phyloP scores from a whole-genome alignment of 352 stramenopile genomes.

The Pythium oligandrum region DNA sequence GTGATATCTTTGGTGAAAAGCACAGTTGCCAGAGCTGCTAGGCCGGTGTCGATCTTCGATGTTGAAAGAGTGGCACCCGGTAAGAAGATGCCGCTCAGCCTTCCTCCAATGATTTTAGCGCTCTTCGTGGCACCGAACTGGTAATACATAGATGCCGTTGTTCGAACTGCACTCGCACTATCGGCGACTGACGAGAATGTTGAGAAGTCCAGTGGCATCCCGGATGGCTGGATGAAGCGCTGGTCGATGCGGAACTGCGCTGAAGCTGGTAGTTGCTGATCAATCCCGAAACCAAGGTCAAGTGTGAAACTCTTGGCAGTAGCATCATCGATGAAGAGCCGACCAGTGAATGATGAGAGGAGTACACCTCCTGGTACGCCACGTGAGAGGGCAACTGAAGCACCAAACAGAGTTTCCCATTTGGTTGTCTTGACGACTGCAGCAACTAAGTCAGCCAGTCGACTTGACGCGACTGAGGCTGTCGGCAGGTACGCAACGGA shows the following conservation, averaged over 20 bases:
- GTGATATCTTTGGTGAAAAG: constrained; percentile 30
- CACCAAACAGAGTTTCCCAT: constrained; percentile 30
- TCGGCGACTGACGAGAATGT: constrained; percentile 22
- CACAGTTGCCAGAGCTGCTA: no score
- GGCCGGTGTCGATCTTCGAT: neutral
- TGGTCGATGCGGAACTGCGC: constrained; percentile 35
- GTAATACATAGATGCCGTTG: constrained; percentile 25
- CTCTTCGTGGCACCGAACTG: constrained; percentile 34
- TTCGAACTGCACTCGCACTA: constrained; percentile 10
- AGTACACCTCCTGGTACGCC: constrained; percentile 24
- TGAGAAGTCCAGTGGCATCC: constrained; percentile 40
- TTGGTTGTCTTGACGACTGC: constrained; percentile 20
- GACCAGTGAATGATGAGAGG: constrained; percentile 39
- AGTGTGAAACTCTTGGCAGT: constrained; percentile 41
- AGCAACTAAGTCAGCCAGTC: constrained; percentile 23
- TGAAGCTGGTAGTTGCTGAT: constrained; percentile 5
- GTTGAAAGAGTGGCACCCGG: constrained; percentile 1
- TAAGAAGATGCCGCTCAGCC: neutral
- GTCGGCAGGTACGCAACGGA: constrained; percentile 37
- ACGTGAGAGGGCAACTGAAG: constrained; percentile 13
- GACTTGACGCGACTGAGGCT: constrained; percentile 12
- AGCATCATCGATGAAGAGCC: constrained; percentile 48
- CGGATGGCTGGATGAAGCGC: constrained; percentile 38
- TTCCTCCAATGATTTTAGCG: constrained; percentile 38
- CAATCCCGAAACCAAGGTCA: constrained; percentile 35